A percentile compares a stretch with the other conserved stretches of the same genome.
These are phyloP conservation scores for Cercospora sp. DNA, from an alignment of 2,329 filamentous ascomycete species.

Conservation along the genomic window DNA sequence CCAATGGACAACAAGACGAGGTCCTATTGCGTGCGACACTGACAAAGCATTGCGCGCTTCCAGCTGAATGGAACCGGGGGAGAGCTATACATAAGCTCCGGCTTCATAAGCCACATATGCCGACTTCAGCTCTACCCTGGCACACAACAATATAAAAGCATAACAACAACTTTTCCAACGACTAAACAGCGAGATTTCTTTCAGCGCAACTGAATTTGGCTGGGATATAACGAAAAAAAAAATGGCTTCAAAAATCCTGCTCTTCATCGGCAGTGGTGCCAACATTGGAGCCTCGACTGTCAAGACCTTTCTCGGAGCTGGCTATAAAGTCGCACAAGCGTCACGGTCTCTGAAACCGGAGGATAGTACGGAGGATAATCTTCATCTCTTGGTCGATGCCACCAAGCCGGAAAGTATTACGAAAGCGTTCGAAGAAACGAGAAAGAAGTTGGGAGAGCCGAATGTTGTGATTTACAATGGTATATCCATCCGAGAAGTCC, in stretches of 20 bases:
- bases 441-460: slow-evolving; percentile 40
- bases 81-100: neutral
- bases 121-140: neutral
- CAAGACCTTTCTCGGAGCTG: slow-evolving; percentile 43
- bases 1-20: neutral
- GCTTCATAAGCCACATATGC: neutral
- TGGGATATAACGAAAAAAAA: neutral
- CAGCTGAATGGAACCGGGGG: neutral
- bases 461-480: slow-evolving; percentile 50
- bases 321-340: slow-evolving; percentile 48
- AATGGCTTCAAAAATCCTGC: slow-evolving; percentile 29
- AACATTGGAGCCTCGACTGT: slow-evolving; percentile 44
- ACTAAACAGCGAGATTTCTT: neutral
- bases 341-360: slow-evolving; percentile 39
- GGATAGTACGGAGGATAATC: slow-evolving; percentile 9
- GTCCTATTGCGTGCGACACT: neutral
- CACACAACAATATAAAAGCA: neutral
- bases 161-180: neutral
- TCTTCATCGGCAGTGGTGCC: slow-evolving; percentile 49
- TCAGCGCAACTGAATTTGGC: neutral
- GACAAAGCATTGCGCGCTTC: neutral
- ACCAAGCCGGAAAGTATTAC: slow-evolving; percentile 40
- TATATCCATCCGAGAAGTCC: slow-evolving; percentile 12
- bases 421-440: slow-evolving; percentile 44
- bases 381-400: slow-evolving; percentile 39